Conservation (phyloP, 129 eudicot species). For the Apium graveolens region DNA sequence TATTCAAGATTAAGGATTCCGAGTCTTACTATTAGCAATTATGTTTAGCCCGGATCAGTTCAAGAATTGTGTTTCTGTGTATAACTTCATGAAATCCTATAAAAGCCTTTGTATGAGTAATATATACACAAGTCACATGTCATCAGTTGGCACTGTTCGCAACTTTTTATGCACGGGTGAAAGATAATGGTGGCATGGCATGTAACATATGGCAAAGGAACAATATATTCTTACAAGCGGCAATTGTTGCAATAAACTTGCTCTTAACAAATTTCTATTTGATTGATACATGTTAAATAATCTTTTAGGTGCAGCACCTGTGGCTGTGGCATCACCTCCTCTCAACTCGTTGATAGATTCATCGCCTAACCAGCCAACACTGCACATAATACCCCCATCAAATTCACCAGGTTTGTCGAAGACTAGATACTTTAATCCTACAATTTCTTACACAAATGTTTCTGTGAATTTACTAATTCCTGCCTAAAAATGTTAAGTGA, state of each 20-base stretch:
- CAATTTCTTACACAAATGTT: not conserved
- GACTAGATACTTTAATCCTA: not conserved
- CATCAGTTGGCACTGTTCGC: not conserved
- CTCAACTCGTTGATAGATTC: conserved; percentile 31
- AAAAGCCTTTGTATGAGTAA: not conserved
- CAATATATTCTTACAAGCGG: not conserved
- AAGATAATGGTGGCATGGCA: not conserved
- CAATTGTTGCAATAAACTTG: not conserved
- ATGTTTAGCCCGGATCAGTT: not conserved
- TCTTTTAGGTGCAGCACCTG: conserved; percentile 24
- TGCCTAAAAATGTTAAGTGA: not conserved
- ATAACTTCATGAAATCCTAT: not conserved
- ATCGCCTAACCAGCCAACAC: conserved; percentile 18
- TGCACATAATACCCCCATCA: conserved; percentile 32
- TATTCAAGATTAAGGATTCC: not conserved
- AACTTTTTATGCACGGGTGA: not conserved
- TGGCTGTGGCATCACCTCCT: conserved; percentile 43
- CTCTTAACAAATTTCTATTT: not conserved
- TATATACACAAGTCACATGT: not conserved
- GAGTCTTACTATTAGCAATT: not conserved
- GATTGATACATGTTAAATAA: conserved; percentile 8
- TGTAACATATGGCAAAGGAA: not conserved
- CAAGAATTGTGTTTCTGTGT: not conserved
- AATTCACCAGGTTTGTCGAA: conserved; percentile 38
- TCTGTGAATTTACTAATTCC: conserved; percentile 8